phyloP scores from a whole-genome alignment of 768 basidiomycete genomes.

The Lepiota venenata region DNA sequence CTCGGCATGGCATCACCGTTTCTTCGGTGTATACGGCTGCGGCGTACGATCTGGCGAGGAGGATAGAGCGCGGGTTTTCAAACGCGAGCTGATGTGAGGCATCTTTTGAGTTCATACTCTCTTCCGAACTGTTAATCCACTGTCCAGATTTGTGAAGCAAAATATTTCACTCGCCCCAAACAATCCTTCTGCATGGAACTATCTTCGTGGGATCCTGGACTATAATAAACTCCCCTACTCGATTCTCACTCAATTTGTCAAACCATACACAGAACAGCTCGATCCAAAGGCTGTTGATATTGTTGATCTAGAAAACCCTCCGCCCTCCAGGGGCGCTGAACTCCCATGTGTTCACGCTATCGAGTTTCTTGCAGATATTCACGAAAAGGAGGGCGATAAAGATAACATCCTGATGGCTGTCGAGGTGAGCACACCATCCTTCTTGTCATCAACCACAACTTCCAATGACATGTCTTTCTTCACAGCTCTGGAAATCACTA shows the following conservation, averaged over 20 bases:
- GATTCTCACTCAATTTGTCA: slow-evolving; percentile 53
- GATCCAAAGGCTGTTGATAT: slow-evolving; percentile 31
- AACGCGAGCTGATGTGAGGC: slow-evolving; percentile 75
- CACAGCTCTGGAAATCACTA: slow-evolving; percentile 67
- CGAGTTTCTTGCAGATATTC: slow-evolving; percentile 82
- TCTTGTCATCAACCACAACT: slow-evolving; percentile 5
- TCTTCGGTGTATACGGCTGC: slow-evolving; percentile 79
- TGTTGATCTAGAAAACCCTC: slow-evolving; percentile 75
- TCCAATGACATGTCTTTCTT: neutral
- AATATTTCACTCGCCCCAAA: slow-evolving; percentile 86
- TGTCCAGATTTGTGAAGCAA: slow-evolving; percentile 69
- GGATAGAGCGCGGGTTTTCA: slow-evolving; percentile 54
- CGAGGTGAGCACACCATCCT: slow-evolving; percentile 36
- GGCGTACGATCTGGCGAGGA: slow-evolving; percentile 60
- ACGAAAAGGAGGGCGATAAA: slow-evolving; percentile 53
- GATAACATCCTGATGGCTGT: slow-evolving; percentile 43
- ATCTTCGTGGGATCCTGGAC: slow-evolving; percentile 82
- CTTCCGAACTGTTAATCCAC: neutral
- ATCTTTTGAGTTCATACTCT: neutral
- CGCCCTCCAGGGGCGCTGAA: slow-evolving; percentile 59
- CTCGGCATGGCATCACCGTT: slow-evolving; percentile 95
- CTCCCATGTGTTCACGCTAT: slow-evolving; percentile 78
- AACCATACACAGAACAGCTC: slow-evolving; percentile 52
- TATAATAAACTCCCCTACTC: slow-evolving; percentile 57
- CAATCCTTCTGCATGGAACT: slow-evolving; percentile 97